These are phyloP conservation scores for Asterella californica DNA, from an alignment of 225 moss, liverwort and hornwort genomes.

Conservation along the genomic window DNA sequence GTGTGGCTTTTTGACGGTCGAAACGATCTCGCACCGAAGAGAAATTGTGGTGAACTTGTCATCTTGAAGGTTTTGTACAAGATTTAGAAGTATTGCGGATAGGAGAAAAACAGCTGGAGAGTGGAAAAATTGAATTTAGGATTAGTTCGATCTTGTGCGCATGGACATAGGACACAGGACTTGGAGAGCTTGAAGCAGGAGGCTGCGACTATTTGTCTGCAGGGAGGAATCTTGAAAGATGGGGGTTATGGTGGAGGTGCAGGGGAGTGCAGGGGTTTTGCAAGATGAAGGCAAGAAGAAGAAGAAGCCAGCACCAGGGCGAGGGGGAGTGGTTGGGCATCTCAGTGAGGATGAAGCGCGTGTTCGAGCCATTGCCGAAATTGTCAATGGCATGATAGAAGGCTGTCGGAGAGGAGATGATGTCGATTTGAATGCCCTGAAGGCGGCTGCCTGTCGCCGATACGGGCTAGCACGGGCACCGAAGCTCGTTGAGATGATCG, in stretches of 20 bases:
- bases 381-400: constrained; percentile 86
- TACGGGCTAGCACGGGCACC: constrained; percentile 92
- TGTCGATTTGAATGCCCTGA: constrained; percentile 89
- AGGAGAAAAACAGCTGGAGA: no score
- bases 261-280: constrained; percentile 40
- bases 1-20: no score
- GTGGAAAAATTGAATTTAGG: no score
- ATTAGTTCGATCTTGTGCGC: no score
- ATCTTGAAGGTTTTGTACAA: no score
- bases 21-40: no score
- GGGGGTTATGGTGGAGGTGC: constrained; percentile 36
- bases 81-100: no score
- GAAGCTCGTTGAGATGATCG: constrained; percentile 99
- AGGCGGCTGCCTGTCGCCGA: constrained; percentile 79
- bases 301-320: constrained; percentile 74
- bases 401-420: constrained; percentile 82
- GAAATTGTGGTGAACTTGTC: no score
- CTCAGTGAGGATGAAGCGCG: constrained; percentile 93
- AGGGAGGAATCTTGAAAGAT: constrained; percentile 19
- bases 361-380: constrained; percentile 95
- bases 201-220: no score
- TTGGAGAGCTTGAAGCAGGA: no score
- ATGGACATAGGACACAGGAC: no score
- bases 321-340: constrained; percentile 61
- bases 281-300: constrained; percentile 38